phyloP scores from a whole-genome alignment of 78 protist species.

The Planoprotostelium fungivorum region DNA sequence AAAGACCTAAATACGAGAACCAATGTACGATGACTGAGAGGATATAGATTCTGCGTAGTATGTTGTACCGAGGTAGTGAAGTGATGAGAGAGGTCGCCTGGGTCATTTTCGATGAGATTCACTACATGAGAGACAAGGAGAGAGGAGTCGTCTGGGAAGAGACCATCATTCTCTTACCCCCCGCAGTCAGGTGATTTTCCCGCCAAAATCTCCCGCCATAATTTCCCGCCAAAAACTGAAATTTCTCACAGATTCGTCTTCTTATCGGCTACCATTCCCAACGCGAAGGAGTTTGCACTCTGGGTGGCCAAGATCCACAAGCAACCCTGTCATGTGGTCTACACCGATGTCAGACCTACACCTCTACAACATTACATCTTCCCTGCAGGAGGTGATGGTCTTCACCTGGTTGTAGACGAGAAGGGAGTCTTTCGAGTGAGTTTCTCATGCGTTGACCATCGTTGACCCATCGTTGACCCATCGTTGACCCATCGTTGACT shows the following conservation, averaged over 20 bases:
- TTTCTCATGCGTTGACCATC: background rate
- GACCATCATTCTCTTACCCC: conserved; percentile 86
- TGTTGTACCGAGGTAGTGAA: conserved; percentile 97
- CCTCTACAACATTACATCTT: conserved; percentile 86
- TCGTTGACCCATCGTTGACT: background rate
- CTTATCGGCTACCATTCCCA: conserved; percentile 94
- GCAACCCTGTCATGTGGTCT: conserved; percentile 71
- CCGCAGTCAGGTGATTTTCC: conserved; percentile 30
- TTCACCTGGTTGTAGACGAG: conserved; percentile 81
- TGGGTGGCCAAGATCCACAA: conserved; percentile 82
- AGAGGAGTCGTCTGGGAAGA: conserved; percentile 99
- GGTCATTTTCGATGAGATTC: conserved; percentile 96
- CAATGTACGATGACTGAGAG: conserved; percentile 1
- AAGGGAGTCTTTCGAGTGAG: conserved; percentile 70
- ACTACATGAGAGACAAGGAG: conserved; percentile 81
- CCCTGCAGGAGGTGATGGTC: conserved; percentile 80
- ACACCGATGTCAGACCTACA: conserved; percentile 86
- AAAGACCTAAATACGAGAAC: background rate
- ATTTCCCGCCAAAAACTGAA: too few species aligned
- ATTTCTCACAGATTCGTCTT: conserved; percentile 60
- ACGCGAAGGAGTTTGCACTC: conserved; percentile 87
- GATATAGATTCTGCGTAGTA: conserved; percentile 86
- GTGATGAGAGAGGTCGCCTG: conserved; percentile 77
- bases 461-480: background rate
- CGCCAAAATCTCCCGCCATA: too few species aligned